phyloP scores from a whole-genome alignment of 2,329 filamentous ascomycete species.

The Fusarium clavum region DNA sequence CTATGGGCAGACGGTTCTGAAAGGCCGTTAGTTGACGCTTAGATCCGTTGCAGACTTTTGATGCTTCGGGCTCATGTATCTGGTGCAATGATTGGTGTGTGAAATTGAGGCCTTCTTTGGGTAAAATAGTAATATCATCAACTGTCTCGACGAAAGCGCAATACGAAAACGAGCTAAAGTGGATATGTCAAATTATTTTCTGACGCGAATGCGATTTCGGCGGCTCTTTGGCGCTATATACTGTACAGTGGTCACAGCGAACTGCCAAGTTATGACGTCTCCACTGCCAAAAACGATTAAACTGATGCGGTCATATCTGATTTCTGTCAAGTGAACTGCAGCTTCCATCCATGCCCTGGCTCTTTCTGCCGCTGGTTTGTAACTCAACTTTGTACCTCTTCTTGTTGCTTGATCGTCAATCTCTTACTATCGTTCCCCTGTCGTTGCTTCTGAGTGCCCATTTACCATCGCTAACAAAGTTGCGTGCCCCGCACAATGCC shows the following conservation, averaged over 20 bases:
- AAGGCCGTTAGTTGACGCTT: conserved; percentile 13
- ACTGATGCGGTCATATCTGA: conserved; percentile 43
- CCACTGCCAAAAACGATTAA: conserved; percentile 26
- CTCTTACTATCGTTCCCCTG: conserved; percentile 5
- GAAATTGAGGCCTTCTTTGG: conserved; percentile 20
- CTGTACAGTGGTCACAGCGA: conserved; percentile 19
- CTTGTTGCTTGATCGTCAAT: conserved; percentile 10
- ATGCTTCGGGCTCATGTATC: conserved; percentile 4
- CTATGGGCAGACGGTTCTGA: conserved; percentile 7
- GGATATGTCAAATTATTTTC: conserved; percentile 25
- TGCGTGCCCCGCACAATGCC: conserved; percentile 68
- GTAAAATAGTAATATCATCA: conserved; percentile 41
- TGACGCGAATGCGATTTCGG: conserved; percentile 42
- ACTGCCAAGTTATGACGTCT: conserved; percentile 43
- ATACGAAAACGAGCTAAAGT: conserved; percentile 41
- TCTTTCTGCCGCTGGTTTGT: conserved; percentile 5
- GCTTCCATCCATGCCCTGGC: conserved; percentile 1
- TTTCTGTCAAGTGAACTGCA: conserved; percentile 29
- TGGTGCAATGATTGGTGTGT: conserved; percentile 37
- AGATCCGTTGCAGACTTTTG: conserved; percentile 30
- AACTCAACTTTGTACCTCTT: conserved; percentile 4
- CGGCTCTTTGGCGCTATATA: conserved; percentile 21
- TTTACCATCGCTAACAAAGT: conserved; percentile 11
- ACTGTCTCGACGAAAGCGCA: conserved; percentile 32
- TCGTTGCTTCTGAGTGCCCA: conserved; percentile 20